A percentile compares a stretch with the other conserved stretches of the same genome.
Evolutionary conservation across 2,329 filamentous ascomycete species (phyloP).

Genomic region (Hypoxylon sp.): DNA sequence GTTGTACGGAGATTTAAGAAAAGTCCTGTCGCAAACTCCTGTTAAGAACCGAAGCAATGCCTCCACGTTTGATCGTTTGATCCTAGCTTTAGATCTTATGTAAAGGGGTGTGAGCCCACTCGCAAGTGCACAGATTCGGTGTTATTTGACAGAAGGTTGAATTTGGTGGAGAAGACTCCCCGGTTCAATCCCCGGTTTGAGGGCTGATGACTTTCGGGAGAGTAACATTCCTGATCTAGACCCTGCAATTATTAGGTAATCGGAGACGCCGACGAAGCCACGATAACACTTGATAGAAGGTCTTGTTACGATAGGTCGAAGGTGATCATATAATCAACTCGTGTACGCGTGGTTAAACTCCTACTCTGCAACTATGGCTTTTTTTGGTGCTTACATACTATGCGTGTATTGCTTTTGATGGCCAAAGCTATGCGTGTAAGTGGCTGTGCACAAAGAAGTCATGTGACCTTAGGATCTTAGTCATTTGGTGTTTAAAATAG

Average conservation of each 20-base stretch:
- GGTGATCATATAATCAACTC: neutral
- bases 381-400: neutral
- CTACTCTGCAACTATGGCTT: neutral
- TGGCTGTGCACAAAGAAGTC: neutral
- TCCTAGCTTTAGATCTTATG: constrained; percentile 10
- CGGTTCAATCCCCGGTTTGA: neutral
- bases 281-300: neutral
- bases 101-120: constrained; percentile 7
- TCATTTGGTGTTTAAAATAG: constrained; percentile 23
- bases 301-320: constrained; percentile 7
- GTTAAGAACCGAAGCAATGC: neutral
- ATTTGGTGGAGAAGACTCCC: neutral
- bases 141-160: neutral
- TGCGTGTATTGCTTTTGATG: neutral
- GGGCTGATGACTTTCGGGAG: neutral
- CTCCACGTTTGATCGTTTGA: neutral
- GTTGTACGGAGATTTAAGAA: neutral
- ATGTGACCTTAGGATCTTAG: constrained; percentile 20
- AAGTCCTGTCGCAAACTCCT: neutral
- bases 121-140: neutral
- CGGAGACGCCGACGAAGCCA: constrained; percentile 3
- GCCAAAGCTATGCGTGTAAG: neutral
- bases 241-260: neutral
- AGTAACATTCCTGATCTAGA: constrained; percentile 7
- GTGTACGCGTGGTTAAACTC: neutral